Base-by-base conservation (phyloP, 2,329 filamentous ascomycete species). In the Cordyceps farinosa region DNA sequence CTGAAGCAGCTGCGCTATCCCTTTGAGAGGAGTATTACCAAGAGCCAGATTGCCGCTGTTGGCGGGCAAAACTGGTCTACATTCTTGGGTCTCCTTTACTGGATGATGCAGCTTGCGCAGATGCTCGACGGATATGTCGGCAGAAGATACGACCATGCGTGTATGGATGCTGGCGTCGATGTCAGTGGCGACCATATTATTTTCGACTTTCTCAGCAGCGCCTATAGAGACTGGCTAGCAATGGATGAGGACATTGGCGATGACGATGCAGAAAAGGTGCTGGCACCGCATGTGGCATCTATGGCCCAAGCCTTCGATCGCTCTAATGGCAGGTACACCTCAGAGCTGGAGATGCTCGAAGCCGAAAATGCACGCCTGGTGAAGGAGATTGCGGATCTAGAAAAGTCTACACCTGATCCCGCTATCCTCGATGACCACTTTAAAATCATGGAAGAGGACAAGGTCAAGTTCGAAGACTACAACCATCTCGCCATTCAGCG, bases 71-170 rank as follows among this genome's bases (percentile, higher is more conserved):
- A 98, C 73, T 99, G 95, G 95, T 90, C 90, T 66, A 95, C 92
- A 0, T 98, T 99, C 71, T 80, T 99, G 13, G 95, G 93, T 0
- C 80, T 99, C 74, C 82, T 99, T 57, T 93, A 99, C 78, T 99
- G 95, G 95, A 94, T 99, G 87, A 97, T 99, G 94, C 93, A 98
- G 76, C 81, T 99, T 58, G 91, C 92, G 5, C 89, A 94, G 69
- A 96, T 98, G 89, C 86, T 98, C 72, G 93, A 98, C 66, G 85
- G 90, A 29, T 98, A 93, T 72, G 81, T 86, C 1, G 76, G 80
- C 61, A 89, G 92, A 64, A 87, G 87, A 53, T 99, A 97, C 74
- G 92, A 97, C 68, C 90, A 97, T 59, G 93, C 92, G 1, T 97
- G 92, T 73, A 83, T 90, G 48, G 94, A 97, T 70, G 89, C 87